Conservation (phyloP, 805 yeast genomes). For the Sugiyamaella qingdaonensis region DNA sequence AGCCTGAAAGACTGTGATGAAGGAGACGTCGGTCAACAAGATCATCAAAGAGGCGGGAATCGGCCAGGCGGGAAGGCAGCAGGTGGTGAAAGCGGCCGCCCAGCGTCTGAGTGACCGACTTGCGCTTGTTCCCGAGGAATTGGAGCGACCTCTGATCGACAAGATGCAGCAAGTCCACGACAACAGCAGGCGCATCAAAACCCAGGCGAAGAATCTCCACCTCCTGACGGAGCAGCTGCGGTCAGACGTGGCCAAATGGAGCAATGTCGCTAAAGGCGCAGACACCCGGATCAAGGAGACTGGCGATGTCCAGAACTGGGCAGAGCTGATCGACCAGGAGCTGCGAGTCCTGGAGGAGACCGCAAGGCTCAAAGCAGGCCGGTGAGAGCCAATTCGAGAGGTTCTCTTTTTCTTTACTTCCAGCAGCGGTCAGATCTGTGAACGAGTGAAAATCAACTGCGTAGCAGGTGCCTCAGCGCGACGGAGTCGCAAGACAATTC, state of each 20-base stretch:
- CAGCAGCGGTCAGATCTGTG: too few species aligned
- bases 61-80: slow-evolving; percentile 22
- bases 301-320: slow-evolving; percentile 48
- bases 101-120: slow-evolving; percentile 11
- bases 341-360: slow-evolving; percentile 66
- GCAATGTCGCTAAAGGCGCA: slow-evolving; percentile 9
- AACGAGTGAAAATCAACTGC: too few species aligned
- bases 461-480: too few species aligned
- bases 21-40: slow-evolving; percentile 20
- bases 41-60: slow-evolving; percentile 23
- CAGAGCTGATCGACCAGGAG: slow-evolving; percentile 69
- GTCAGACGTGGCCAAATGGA: slow-evolving; percentile 11
- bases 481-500: too few species aligned
- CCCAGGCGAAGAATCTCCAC: slow-evolving; percentile 15
- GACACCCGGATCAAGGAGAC: slow-evolving; percentile 25
- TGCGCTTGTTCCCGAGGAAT: slow-evolving; percentile 15
- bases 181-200: slow-evolving; percentile 16
- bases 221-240: slow-evolving; percentile 8
- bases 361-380: not conserved
- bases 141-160: slow-evolving; percentile 24
- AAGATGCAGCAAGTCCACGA: slow-evolving; percentile 25
- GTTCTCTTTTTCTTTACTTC: too few species aligned
- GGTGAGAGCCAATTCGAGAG: too few species aligned
- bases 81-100: slow-evolving; percentile 16
- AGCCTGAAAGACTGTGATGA: slow-evolving; percentile 10